Evolutionary conservation across 1,284 basidiomycete species (phyloP), one percentile per base, ranked within the genome.

Genomic region (Vanrija pseudolonga): DNA sequence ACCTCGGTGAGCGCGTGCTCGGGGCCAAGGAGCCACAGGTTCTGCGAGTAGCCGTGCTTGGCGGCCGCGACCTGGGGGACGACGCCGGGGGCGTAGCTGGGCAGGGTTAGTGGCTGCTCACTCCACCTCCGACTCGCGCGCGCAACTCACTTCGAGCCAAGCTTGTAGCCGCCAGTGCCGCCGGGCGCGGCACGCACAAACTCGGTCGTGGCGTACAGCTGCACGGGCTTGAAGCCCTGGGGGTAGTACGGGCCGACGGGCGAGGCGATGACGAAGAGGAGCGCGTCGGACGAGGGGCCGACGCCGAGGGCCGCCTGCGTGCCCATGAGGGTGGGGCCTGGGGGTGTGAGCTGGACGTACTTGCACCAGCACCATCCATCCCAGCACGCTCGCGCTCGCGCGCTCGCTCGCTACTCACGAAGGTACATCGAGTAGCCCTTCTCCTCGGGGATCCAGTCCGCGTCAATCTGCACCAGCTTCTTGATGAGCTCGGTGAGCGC

Each of bases 171-270:
- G 45, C 93, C 93, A 45, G 90, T 95, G 82, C 92, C 92, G 68
- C 93, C 91, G 14, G 90, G 90, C 36, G 87, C 84, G 9, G 95
- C 94, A 49, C 94, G 87, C 26, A 91, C 87, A 71, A 87, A 90
- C 71, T 93, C 86, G 0, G 90, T 91, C 2, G 94, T 95, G 5
- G 90, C 94, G 56, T 93, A 86, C 47, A 99, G 80, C 15, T 89
- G 85, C 26, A 99, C 86, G 18, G 95, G 95, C 78, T 98, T 98
- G 81, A 97, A 97, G 9, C 95, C 95, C 38, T 87, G 67, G 44
- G 91, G 86, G 76, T 95, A 98, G 77, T 98, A 99, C 2, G 95
- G 94, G 17, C 94, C 93, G 23, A 92, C 91, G 38, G 92, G 93
- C 64, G 86, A 89, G 72, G 87, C 86, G 68, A 98, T 98, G 53